phyloP scores from a whole-genome alignment of 2,329 filamentous ascomycete species.

The Exophiala lecanii-corni region DNA sequence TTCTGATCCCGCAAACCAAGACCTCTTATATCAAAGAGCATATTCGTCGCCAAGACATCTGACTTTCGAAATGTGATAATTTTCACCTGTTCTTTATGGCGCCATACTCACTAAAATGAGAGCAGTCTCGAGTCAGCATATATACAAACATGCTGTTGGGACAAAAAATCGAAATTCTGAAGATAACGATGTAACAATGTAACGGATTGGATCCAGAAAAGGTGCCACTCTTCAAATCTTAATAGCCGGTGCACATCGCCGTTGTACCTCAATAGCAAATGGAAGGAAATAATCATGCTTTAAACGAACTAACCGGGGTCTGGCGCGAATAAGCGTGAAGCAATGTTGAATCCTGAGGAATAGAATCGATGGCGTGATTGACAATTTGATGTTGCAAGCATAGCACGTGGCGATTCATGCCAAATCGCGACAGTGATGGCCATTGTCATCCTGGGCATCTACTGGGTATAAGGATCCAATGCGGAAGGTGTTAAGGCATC shows the following conservation, averaged over 20 bases:
- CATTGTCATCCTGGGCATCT: too few species aligned
- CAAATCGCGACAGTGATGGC: background rate
- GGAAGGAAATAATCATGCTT: too few species aligned
- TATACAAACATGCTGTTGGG: too few species aligned
- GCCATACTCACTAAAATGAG: constrained; percentile 1
- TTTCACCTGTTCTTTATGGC: background rate
- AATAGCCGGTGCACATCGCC: too few species aligned
- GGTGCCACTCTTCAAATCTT: too few species aligned
- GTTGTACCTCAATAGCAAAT: too few species aligned
- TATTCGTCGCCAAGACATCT: too few species aligned
- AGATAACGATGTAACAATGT: background rate
- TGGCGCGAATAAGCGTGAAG: background rate
- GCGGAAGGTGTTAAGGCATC: background rate
- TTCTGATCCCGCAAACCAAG: too few species aligned
- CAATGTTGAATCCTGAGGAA: background rate
- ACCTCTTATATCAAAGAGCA: too few species aligned
- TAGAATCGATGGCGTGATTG: constrained; percentile 2
- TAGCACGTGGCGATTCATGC: background rate
- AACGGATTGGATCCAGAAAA: too few species aligned
- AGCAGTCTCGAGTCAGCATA: too few species aligned
- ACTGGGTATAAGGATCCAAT: too few species aligned
- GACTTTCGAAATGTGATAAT: background rate
- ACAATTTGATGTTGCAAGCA: background rate
- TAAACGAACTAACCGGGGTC: background rate
- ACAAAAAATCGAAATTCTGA: background rate